phyloP scores from a whole-genome alignment of 305 asterid species.

The Striga hermonthica region DNA sequence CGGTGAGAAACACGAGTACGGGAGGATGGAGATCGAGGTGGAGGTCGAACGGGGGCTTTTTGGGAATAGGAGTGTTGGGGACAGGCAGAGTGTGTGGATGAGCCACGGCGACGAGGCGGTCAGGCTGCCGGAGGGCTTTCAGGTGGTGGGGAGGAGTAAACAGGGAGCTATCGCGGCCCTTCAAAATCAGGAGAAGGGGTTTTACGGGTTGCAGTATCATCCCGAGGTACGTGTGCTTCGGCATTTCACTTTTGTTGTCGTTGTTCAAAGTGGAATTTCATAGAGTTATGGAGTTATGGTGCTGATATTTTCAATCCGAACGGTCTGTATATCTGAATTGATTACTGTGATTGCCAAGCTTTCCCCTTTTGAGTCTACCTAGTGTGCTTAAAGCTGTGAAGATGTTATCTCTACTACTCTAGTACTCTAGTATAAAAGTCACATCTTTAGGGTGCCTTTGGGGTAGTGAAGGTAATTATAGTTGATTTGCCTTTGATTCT shows the following conservation, averaged over 20 bases:
- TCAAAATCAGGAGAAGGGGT: slow-evolving; percentile 51
- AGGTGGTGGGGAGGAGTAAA: slow-evolving; percentile 71
- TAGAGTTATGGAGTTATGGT: too few relatives aligned
- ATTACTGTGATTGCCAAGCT: too few relatives aligned
- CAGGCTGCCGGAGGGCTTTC: slow-evolving; percentile 85
- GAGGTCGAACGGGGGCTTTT: slow-evolving; percentile 48
- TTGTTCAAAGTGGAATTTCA: too few relatives aligned
- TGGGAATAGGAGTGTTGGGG: slow-evolving; percentile 65
- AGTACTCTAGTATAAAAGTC: too few relatives aligned
- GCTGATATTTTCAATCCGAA: too few relatives aligned
- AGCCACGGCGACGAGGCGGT: slow-evolving; percentile 96
- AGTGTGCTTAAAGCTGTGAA: too few relatives aligned
- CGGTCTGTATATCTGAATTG: too few relatives aligned
- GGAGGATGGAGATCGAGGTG: slow-evolving; percentile 82
- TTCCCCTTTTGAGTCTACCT: too few relatives aligned
- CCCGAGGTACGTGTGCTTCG: slow-evolving; percentile 58
- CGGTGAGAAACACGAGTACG: slow-evolving; percentile 92
- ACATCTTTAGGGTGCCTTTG: too few relatives aligned
- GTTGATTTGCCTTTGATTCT: too few relatives aligned
- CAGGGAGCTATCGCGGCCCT: slow-evolving; percentile 86
- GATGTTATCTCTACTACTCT: too few relatives aligned
- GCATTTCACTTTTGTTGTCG: background rate
- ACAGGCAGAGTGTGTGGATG: slow-evolving; percentile 93
- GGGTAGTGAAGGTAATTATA: too few relatives aligned
- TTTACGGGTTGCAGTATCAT: slow-evolving; percentile 94